Base-by-base conservation (phyloP, 108 stramenopile genomes). In the Stephanodiscus minutulus region DNA sequence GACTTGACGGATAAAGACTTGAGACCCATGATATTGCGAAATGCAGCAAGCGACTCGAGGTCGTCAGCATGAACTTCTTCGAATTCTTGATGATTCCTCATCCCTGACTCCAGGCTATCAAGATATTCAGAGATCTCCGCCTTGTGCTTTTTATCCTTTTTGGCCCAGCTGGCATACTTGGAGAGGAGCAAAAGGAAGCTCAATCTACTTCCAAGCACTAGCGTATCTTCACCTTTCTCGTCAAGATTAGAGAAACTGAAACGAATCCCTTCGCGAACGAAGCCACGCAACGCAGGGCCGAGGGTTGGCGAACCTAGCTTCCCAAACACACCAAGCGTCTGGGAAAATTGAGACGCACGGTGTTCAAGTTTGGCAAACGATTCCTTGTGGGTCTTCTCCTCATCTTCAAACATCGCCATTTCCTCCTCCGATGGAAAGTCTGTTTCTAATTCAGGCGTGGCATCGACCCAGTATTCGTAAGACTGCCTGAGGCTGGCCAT, bases 401-500 rank as follows among this genome's bases (percentile, higher is more conserved):
- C 86, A 41, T 74, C 63, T 68, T 87, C 87, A 68, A 83, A 91
- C 39, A 73, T 76, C 12, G 76, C 82, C 73, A 92, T 78, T 68
- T 91, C 86, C 52, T 89, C 88, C 31, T 92, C 94, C 7, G 91
- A 80, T 25, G 89, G 87, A 22, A 61, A 49, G 47, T 84, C 87
- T 39, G 71, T 79, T 17, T 86, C 81, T 20, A 87, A 66, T 56
- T 86, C 90, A 0, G 91, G 91, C 67, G 91, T 88, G 33, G 67
- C 82, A 46, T 86, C 84, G 11, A 90, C 62, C 91, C 91, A 95
- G 44, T 82, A 79, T 41, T 92, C 86, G 64, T 88, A 95, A 0
- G 82, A 76, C 69, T 85, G 77, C 13, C 86, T 66, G 21, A 95
- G 82, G 53, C 88, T 85, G 25, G 91, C 89, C 94, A 95, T 92